Evolutionary conservation across 2,329 filamentous ascomycete species (phyloP), one percentile per base, ranked within the genome.

Genomic region (Epichloe gansuensis): DNA sequence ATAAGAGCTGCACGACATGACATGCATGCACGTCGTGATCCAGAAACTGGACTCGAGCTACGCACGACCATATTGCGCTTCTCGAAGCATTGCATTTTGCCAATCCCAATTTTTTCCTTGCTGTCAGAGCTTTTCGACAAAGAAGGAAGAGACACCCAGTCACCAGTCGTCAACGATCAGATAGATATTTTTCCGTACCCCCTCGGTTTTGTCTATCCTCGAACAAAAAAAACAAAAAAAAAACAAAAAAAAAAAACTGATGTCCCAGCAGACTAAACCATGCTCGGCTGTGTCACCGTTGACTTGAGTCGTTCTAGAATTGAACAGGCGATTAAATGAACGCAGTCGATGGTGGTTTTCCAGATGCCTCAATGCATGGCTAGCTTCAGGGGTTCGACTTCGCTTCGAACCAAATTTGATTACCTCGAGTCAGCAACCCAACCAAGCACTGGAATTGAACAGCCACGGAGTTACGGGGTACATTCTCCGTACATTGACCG

Each of bases 1-100:
- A 43, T 12, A 25, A 13, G 34, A 9, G 36, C 47, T 57, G 58
- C 57, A 59, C 55, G 56, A 51, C 55, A 59, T 55, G 57, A 51
- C 55, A 56, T 58, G 54, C 57, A 58, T 49, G 17, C 17, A 35
- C 8, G 23, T 31, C 43, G 36, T 21, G 41, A 27, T 6, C 17
- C 17, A 11, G 27, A 17, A 31, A 40, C 13, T 31, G 27, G 27
- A 8, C 36, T 39, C 36, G 2, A 15, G 13, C 36, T 39, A 15
- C 36, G 36, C 36, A 39, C 36, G n/a, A 39, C 5, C 13, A 39
- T n/a, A 39, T 15, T 11, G 36, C 17, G 4, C 5, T 17, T 41
- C n/a, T 41, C 15, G 31, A 4, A 21, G 17, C 9, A 41, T 43
- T 23, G 17, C 21, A 12, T 15, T n/a, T 38, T 47, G 17, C 17